phyloP scores from a whole-genome alignment of 768 basidiomycete genomes.

The Baorangia bicolor region DNA sequence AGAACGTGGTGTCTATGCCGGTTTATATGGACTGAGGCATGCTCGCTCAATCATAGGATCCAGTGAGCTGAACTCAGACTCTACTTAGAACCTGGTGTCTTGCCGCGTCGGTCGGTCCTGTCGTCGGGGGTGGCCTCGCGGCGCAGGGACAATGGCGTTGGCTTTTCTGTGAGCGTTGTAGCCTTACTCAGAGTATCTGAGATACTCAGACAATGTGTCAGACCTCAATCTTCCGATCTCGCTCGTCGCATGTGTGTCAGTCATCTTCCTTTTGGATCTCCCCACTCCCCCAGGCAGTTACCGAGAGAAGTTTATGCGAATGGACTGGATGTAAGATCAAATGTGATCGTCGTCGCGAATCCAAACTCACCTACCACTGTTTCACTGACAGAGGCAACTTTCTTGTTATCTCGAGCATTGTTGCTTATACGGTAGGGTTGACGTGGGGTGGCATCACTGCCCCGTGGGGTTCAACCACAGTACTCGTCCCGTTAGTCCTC shows the following conservation, averaged over 20 bases:
- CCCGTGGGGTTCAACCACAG: constrained; percentile 40
- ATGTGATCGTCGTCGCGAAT: background rate
- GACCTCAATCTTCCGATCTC: constrained; percentile 43
- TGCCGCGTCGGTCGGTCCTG: constrained; percentile 35
- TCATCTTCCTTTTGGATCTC: constrained; percentile 34
- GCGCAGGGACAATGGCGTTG: constrained; percentile 38
- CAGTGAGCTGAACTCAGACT: background rate
- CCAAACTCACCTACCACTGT: background rate
- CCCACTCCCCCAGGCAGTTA: constrained; percentile 34
- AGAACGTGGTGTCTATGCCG: constrained; percentile 42
- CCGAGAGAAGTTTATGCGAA: constrained; percentile 35
- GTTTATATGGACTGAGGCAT: constrained; percentile 36
- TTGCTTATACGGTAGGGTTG: constrained; percentile 39
- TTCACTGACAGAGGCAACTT: constrained; percentile 39
- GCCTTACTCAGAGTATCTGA: background rate
- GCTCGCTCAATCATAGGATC: background rate
- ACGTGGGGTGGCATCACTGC: constrained; percentile 49
- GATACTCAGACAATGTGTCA: constrained; percentile 3
- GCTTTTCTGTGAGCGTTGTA: constrained; percentile 36
- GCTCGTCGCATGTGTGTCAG: constrained; percentile 27
- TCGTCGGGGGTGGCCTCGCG: constrained; percentile 37
- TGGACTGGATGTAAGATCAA: constrained; percentile 45
- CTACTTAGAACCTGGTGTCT: constrained; percentile 33
- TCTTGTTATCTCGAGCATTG: constrained; percentile 38
- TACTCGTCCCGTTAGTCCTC: constrained; percentile 43